Conservation (phyloP, 495 filamentous ascomycete species). For the Lindgomyces ingoldianus region DNA sequence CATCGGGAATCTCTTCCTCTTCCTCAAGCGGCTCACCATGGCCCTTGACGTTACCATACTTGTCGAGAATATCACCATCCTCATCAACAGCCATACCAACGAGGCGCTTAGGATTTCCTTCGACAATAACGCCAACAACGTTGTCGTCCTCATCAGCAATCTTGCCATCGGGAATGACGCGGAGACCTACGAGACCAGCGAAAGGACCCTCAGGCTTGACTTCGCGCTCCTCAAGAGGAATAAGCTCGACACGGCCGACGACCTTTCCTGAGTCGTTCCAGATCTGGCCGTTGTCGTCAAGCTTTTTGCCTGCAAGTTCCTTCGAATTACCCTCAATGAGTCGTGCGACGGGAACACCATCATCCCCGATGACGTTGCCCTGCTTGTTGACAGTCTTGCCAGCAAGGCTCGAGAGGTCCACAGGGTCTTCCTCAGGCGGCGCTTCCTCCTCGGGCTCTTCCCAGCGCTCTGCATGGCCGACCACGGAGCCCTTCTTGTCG, state of each 20-base stretch:
- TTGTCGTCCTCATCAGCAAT: constrained; percentile 69
- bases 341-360: constrained; percentile 70
- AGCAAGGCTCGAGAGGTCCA: constrained; percentile 64
- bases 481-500: constrained; percentile 62
- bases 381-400: constrained; percentile 74
- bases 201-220: constrained; percentile 72
- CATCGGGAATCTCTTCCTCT: constrained; percentile 49
- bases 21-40: constrained; percentile 60
- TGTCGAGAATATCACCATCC: constrained; percentile 82
- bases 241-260: constrained; percentile 71
- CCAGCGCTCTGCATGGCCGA: constrained; percentile 62
- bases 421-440: constrained; percentile 38
- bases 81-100: constrained; percentile 76
- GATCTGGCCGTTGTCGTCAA: constrained; percentile 72
- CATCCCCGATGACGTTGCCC: constrained; percentile 70
- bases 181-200: constrained; percentile 68
- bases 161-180: constrained; percentile 68
- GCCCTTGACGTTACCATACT: constrained; percentile 69
- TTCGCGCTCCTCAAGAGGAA: constrained; percentile 71
- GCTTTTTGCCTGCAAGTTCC: constrained; percentile 67
- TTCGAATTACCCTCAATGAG: constrained; percentile 68
- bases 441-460: constrained; percentile 53
- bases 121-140: constrained; percentile 69
- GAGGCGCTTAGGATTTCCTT: constrained; percentile 73
- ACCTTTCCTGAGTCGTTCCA: constrained; percentile 72